Evolutionary conservation across 768 basidiomycete genomes (phyloP).

Genomic region (Clitopilus passeckerianus): DNA sequence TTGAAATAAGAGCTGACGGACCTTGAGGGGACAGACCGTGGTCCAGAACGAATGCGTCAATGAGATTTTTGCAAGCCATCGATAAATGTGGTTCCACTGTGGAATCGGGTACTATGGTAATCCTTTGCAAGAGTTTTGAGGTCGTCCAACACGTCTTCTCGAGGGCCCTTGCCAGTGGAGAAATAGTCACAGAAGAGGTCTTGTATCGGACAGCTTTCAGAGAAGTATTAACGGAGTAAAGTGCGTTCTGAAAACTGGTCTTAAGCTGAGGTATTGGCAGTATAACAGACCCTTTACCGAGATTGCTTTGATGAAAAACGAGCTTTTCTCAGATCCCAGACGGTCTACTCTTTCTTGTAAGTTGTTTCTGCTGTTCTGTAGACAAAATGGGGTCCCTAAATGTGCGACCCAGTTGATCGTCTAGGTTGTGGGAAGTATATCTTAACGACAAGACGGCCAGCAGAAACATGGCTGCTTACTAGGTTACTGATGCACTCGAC

Average conservation of each 20-base stretch:
- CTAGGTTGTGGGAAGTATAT: slow-evolving; percentile 18
- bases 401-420: neutral
- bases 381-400: neutral
- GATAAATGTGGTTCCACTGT: neutral
- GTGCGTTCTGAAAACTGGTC: no score
- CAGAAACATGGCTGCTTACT: slow-evolving; percentile 28
- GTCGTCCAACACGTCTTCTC: neutral
- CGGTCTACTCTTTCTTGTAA: neutral
- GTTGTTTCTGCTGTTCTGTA: neutral
- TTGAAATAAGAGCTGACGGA: neutral
- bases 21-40: neutral
- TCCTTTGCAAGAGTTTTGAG: neutral
- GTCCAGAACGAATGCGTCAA: neutral
- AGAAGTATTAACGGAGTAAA: no score
- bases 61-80: neutral
- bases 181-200: no score
- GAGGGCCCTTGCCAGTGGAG: neutral
- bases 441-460: slow-evolving; percentile 55
- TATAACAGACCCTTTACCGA: neutral
- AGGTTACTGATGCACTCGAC: slow-evolving; percentile 43
- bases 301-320: neutral
- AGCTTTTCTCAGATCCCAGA: neutral
- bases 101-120: neutral
- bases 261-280: no score
- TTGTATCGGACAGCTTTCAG: no score